Evolutionary conservation across 257 asterid species (phyloP).

Genomic region (Solanum appendiculatum): DNA sequence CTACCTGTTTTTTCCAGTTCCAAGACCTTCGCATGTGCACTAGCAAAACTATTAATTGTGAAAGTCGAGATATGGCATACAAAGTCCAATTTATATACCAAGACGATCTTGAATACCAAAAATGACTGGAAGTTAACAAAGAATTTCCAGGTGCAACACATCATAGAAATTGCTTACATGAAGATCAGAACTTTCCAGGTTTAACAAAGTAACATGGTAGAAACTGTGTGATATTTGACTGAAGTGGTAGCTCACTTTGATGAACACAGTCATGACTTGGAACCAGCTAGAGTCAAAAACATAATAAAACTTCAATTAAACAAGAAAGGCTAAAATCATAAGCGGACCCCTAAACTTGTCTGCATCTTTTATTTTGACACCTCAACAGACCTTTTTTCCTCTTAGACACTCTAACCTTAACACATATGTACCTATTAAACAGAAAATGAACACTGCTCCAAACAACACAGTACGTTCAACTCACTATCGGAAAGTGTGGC

Average conservation of each 20-base stretch:
- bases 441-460: not conserved
- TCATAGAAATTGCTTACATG: not conserved
- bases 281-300: not conserved
- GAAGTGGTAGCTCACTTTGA: not conserved
- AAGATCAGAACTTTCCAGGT: not conserved
- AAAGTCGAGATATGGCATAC: not conserved
- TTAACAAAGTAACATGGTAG: not conserved
- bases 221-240: not conserved
- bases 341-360: not conserved
- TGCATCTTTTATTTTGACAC: not conserved
- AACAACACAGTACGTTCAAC: not conserved
- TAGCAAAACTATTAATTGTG: not conserved
- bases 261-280: not conserved
- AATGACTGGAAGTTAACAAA: not conserved
- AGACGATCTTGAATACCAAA: not conserved
- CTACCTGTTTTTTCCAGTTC: not conserved
- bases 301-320: not conserved
- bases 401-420: not conserved
- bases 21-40: not conserved
- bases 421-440: not conserved
- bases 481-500: not conserved
- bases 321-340: not conserved
- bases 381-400: not conserved
- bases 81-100: not conserved
- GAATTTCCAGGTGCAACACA: not conserved